Evolutionary conservation across 2,329 filamentous ascomycete genomes (phyloP), one percentile per base, ranked within the genome.

Genomic region (Seiridium cupressi): DNA sequence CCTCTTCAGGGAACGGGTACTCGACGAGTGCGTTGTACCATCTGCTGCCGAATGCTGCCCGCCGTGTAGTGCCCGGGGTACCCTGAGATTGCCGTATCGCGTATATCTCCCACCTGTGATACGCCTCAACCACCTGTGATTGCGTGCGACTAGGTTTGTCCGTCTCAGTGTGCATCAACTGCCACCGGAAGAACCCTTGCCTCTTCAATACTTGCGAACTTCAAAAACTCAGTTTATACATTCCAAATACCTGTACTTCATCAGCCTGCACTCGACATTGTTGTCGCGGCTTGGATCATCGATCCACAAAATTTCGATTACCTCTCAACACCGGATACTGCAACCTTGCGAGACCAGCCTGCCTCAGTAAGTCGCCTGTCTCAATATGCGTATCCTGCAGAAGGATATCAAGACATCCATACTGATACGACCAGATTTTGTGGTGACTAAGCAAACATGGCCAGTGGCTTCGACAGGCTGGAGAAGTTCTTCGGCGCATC

Each of bases 401-500:
- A 26, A 26, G 18, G 18, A 26, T 26, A 26, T 26, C 18, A 26
- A 26, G 18, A 26, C 18, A 26, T 26, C 18, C 18, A 26, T 26
- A 26, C 18, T 26, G 18, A 26, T 26, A 26, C 18, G 18, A 26
- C 18, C 18, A 26, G 18, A 26, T 32, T 49, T 13, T 49, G 42
- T 32, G 32, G 35, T 49, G 35, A 11, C 13, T 31, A 38, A 32
- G 57, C 60, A 60, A 76, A 63, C 57, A 83, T 84, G 82, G 75
- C 81, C 57, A 79, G 76, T 66, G 73, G 80, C 10, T 73, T 84
- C 48, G 81, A 75, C 62, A 74, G 65, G 60, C 70, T 86, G 49
- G 83, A 85, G 72, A 77, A 75, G 66, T 74, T 85, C 63, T 85
- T 86, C 68, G 64, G 63, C 8, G 64, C 65, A 26, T 76, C 76